Evolutionary conservation across 2,329 filamentous ascomycete genomes (phyloP), one percentile per base, ranked within the genome.

Genomic region (Lasiodiplodia citricola): DNA sequence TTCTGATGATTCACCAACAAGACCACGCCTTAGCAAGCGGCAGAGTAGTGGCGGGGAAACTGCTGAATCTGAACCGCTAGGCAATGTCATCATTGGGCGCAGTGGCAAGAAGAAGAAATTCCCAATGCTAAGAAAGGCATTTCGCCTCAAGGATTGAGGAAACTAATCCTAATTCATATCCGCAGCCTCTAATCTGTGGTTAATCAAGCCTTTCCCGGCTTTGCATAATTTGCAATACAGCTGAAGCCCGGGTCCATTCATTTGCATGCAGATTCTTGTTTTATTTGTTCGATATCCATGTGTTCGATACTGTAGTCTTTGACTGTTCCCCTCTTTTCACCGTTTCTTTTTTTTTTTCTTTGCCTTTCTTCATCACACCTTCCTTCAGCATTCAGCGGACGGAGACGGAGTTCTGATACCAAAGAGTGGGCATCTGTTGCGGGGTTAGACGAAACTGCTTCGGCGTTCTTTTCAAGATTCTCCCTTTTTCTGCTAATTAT

Each of bases 101-200:
- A 79, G 77, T 6, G 76, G 78, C 56, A 84, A 83, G 77, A 87
- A 86, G 81, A 92, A 92, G 85, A 91, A 90, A 79, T 92, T 93
- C 78, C 85, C 85, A 52, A 81, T 83, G 67, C 78, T 93, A 75
- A 87, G 91, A 76, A 87, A 84, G 77, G 90, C 91, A 77, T 91
- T 93, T 79, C 83, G 84, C 60, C 77, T 89, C 62, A 80, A 87
- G 75, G 85, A 87, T 74, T 88, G 77, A 81, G 41, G 25, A 28
- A 52, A 4, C 28, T 10, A 51, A 58, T 37, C 23, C 18, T 58
- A 64, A 64, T 64, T 31, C 18, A 41, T 7, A 16, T 14, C n/a
- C n/a, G 14, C 44, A 47, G n/a, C n/a, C 56, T 47, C 35, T 41
- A 14, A 35, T 38, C 47, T 47, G 47, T 7, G 25, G 18, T 44